A percentile compares a stretch with the other conserved stretches of the same genome.
phyloP scores from a whole-genome alignment of 2,329 filamentous ascomycete species.

The Ceratocystiopsis brevicomis region DNA sequence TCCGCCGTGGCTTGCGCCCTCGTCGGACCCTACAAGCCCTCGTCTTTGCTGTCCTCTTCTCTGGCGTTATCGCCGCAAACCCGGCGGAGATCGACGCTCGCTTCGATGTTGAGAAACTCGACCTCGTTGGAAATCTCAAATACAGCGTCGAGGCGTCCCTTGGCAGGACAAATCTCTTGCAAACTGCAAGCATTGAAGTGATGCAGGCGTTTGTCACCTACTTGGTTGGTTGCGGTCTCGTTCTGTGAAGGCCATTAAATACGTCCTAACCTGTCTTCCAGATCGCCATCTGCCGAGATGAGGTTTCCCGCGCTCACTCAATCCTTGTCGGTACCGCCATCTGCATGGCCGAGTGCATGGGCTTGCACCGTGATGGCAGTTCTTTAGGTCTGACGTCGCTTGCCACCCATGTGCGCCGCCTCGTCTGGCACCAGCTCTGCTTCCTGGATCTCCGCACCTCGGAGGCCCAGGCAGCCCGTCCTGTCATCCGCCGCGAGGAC shows the following conservation, averaged over 20 bases:
- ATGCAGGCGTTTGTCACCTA: conserved; percentile 64
- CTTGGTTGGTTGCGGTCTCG: conserved; percentile 31
- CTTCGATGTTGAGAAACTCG: conserved; percentile 2
- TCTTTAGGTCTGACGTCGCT: conserved; percentile 46
- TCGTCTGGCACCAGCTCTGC: conserved; percentile 63
- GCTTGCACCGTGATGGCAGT: conserved; percentile 51
- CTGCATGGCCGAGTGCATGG: conserved; percentile 60
- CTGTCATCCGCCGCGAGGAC: conserved; percentile 52
- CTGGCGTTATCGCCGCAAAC: conserved; percentile 40
- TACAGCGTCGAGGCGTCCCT: conserved; percentile 48
- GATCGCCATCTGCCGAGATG: conserved; percentile 42
- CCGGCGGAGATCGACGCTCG: conserved; percentile 27
- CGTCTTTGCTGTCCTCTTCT: conserved; percentile 51
- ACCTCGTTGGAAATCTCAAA: conserved; percentile 33
- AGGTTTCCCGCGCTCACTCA: conserved; percentile 56
- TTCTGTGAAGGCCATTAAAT: not conserved
- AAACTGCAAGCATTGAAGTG: conserved; percentile 52
- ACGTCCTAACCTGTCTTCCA: conserved; percentile 11
- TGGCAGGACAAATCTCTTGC: conserved; percentile 48
- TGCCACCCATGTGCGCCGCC: conserved; percentile 50
- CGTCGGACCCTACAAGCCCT: conserved; percentile 32
- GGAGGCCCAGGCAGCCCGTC: conserved; percentile 54
- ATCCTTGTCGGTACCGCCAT: conserved; percentile 54
- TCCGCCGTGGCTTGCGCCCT: conserved; percentile 26
- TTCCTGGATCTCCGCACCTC: conserved; percentile 59